These are phyloP conservation scores for Zygoascus bituminiphila DNA, from an alignment of 805 yeast species.

Conservation along the genomic window DNA sequence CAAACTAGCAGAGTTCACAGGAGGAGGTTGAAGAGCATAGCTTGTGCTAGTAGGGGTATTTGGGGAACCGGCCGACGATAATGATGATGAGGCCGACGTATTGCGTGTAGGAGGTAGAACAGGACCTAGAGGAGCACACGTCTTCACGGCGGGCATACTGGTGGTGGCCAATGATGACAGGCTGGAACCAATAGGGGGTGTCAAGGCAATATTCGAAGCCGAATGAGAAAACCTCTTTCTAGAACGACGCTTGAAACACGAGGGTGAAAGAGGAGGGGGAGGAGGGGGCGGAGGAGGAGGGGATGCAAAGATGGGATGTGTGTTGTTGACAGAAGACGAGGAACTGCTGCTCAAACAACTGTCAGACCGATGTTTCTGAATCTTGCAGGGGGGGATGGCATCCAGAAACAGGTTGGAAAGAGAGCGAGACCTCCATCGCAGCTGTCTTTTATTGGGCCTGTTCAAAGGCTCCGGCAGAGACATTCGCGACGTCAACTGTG, in stretches of 20 bases:
- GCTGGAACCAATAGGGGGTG: not conserved
- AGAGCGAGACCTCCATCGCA: not conserved
- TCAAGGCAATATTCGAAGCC: not conserved
- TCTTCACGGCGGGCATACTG: constrained; percentile 7
- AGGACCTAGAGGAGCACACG: not conserved
- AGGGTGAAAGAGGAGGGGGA: not conserved
- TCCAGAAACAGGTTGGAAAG: not conserved
- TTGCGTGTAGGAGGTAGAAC: not conserved
- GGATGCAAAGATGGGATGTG: not conserved
- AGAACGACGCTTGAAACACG: not conserved
- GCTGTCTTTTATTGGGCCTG: not conserved
- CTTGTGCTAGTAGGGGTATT: not conserved
- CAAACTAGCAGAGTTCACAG: constrained; percentile 71
- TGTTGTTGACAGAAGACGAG: not conserved
- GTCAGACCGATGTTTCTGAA: constrained; percentile 1
- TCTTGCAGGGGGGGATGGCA: not conserved
- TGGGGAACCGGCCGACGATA: not conserved
- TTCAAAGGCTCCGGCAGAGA: not conserved
- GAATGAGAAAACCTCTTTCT: not conserved
- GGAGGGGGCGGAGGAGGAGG: not conserved
- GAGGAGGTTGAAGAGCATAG: constrained; percentile 44
- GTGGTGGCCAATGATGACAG: constrained; percentile 13
- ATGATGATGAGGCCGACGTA: constrained; percentile 4
- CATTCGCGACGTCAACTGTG: not conserved
- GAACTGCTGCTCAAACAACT: not conserved